Evolutionary conservation across 2,329 filamentous ascomycete genomes (phyloP), one percentile per base, ranked within the genome.

Genomic region (Penicillium sp.): DNA sequence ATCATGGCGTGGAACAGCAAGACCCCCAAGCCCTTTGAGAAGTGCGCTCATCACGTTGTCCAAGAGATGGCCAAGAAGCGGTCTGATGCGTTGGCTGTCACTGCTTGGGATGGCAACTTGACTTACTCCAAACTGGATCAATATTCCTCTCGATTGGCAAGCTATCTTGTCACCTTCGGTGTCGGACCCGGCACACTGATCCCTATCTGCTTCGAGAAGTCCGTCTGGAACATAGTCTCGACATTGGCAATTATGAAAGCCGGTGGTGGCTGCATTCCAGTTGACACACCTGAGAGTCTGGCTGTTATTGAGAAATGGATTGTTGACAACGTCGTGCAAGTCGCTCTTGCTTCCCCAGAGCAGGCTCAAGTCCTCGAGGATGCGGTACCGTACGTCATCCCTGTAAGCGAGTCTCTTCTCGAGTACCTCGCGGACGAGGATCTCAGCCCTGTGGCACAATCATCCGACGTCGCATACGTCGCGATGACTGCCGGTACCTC

Each of bases 361-460:
- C 71, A 72, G 18, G 69, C 72, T 4, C 69, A 74, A 10, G 64
- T 74, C 2, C 74, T 79, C 11, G 74, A 79, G 47, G 72, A 73
- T 35, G 69, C 71, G 3, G 73, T 76, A 4, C 72, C 76, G 2
- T 74, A 75, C 52, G 74, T 79, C 5, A 63, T 75, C 5, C 58
- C 70, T 0, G 66, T 75, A 14, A 66, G 65, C 22, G 62, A 59
- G 38, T 65, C 67, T 62, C 53, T 78, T 5, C 64, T 78, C 5
- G 69, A 76, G 4, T 66, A 69, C 26, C 63, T 78, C 1, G 53
- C 49, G 8, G 58, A 61, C 38, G 56, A 56, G 39, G n/a, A 34
- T 1, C 47, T 60, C 2, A 39, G 51, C 3, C 44, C 51, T 0
- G 52, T 56, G 3, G 48, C 53, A 7, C 48, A 53, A 9, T 50